A percentile compares a stretch with the other conserved stretches of the same genome.
phyloP scores from a whole-genome alignment of 305 asterid species.

The Nicotiana rustica region DNA sequence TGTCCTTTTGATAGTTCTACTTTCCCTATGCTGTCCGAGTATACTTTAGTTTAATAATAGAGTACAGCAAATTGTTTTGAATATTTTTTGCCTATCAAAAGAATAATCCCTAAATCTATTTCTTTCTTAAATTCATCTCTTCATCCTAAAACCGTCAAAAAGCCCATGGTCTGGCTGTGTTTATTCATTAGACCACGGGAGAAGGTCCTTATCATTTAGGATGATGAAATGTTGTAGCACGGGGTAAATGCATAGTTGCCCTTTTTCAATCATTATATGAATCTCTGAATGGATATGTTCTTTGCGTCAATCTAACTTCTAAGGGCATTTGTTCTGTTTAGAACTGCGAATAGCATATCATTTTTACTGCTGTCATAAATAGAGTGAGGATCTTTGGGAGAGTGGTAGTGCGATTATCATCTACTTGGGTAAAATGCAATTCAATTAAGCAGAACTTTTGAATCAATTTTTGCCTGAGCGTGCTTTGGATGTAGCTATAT shows the following conservation, averaged over 20 bases:
- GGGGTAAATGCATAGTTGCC: too few species aligned
- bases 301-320: background rate
- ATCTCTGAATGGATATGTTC: background rate
- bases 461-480: too few species aligned
- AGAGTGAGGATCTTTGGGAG: background rate
- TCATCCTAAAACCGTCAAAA: background rate
- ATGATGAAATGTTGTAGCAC: too few species aligned
- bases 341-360: too few species aligned
- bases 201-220: too few species aligned
- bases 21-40: background rate
- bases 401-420: background rate
- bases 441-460: too few species aligned
- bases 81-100: too few species aligned
- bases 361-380: background rate
- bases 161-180: background rate
- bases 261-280: background rate
- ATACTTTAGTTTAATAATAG: too few species aligned
- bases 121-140: background rate
- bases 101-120: background rate
- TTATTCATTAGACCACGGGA: background rate
- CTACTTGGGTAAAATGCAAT: background rate
- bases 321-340: background rate
- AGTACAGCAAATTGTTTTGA: too few species aligned
- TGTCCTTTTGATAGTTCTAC: background rate
- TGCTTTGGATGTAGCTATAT: too few species aligned